Conservation (phyloP, 139 green algal genomes). For the Chlorella vulgaris region DNA sequence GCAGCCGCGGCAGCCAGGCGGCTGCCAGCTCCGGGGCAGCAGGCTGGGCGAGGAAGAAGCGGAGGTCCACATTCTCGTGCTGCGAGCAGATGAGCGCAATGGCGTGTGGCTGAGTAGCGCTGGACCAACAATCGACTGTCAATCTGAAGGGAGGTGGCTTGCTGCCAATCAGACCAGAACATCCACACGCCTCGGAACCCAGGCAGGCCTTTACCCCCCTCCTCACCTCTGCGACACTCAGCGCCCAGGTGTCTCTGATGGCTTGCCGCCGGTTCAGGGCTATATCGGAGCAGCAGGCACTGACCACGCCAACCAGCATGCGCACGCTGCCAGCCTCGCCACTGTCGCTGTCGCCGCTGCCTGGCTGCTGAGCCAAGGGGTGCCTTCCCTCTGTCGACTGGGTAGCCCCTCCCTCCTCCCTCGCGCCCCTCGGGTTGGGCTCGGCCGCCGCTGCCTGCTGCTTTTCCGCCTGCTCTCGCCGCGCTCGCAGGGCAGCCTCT, state of each 20-base stretch:
- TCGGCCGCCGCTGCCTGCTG: not conserved
- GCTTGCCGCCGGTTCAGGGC: slow-evolving; percentile 7
- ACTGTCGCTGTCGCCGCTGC: not conserved
- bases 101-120: too few species aligned
- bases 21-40: not conserved
- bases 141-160: not conserved
- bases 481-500: not conserved
- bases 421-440: too few species aligned
- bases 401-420: too few species aligned
- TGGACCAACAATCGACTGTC: too few species aligned
- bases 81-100: too few species aligned
- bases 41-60: slow-evolving; percentile 56
- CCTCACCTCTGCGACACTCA: not conserved
- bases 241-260: slow-evolving; percentile 41
- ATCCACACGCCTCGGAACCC: not conserved
- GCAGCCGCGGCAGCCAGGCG: not conserved
- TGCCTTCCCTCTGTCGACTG: too few species aligned
- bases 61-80: slow-evolving; percentile 26
- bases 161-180: too few species aligned
- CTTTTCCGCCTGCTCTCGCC: not conserved
- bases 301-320: slow-evolving; percentile 44
- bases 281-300: slow-evolving; percentile 33
- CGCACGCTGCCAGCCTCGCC: not conserved
- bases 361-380: not conserved
- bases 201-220: not conserved